These are phyloP conservation scores for Lichina pygmaea DNA, from an alignment of 495 filamentous ascomycete species.

Conservation along the genomic window DNA sequence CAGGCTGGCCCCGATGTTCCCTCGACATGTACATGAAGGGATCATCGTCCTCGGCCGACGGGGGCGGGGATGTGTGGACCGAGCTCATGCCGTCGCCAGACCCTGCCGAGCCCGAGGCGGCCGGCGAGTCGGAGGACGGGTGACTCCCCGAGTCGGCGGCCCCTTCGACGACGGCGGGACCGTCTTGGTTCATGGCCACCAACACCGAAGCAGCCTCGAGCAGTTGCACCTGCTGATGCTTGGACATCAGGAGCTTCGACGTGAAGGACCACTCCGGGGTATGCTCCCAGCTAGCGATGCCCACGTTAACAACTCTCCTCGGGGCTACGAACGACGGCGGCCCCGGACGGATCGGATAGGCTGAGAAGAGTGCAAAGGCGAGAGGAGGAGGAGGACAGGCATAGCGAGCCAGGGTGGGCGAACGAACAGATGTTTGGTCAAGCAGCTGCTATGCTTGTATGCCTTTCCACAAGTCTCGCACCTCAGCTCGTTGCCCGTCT, in stretches of 20 bases:
- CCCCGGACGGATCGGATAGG: too few relatives aligned
- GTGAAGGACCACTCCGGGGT: constrained; percentile 95
- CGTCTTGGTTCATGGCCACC: constrained; percentile 64
- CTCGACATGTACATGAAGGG: constrained; percentile 10
- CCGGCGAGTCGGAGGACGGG: constrained; percentile 55
- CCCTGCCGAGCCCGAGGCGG: constrained; percentile 51
- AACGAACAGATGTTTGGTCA: constrained; percentile 99
- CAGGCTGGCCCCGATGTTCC: constrained; percentile 19
- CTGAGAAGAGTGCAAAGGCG: neutral
- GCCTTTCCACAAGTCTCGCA: constrained; percentile 98
- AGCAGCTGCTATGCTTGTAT: constrained; percentile 99
- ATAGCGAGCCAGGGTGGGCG: constrained; percentile 12
- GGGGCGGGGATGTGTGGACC: constrained; percentile 31
- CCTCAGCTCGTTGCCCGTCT: constrained; percentile 55
- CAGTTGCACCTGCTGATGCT: constrained; percentile 97
- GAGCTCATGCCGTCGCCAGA: constrained; percentile 38
- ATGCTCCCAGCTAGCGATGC: constrained; percentile 78
- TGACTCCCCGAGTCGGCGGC: constrained; percentile 46
- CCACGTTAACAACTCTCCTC: constrained; percentile 21
- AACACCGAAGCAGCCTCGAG: constrained; percentile 88
- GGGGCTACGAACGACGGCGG: too few relatives aligned
- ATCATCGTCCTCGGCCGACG: constrained; percentile 21
- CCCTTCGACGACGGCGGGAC: constrained; percentile 9
- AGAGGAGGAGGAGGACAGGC: constrained; percentile 1
- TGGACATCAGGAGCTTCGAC: constrained; percentile 93